These are phyloP conservation scores for Debaryomycetaceae sp. DNA, from an alignment of 1,139 yeast species.

Conservation along the genomic window DNA sequence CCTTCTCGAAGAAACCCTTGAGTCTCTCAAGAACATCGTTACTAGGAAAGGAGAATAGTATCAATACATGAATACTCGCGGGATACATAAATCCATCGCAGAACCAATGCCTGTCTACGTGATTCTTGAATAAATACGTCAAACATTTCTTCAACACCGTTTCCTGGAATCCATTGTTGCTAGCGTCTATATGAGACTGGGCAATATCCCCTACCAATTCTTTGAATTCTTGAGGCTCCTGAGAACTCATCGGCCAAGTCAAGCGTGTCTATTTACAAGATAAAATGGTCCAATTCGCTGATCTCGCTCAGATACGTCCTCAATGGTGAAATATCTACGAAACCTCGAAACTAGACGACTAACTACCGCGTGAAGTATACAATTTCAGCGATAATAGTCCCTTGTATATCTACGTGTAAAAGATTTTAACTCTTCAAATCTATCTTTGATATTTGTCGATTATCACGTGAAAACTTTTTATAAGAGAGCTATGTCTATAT, in stretches of 20 bases:
- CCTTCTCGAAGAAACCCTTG: slow-evolving; percentile 34
- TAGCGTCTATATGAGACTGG: slow-evolving; percentile 21
- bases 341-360: neutral
- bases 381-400: neutral
- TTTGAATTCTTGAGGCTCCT: slow-evolving; percentile 25
- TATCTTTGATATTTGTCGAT: neutral
- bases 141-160: slow-evolving; percentile 23
- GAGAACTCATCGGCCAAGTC: neutral
- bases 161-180: slow-evolving; percentile 24
- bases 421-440: neutral
- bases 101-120: slow-evolving; percentile 44
- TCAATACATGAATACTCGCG: slow-evolving; percentile 50
- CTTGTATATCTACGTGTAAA: neutral
- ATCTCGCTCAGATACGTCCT: neutral
- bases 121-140: slow-evolving; percentile 19
- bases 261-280: neutral
- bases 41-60: slow-evolving; percentile 57
- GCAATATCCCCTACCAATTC: slow-evolving; percentile 18
- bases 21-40: slow-evolving; percentile 41
- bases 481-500: slow-evolving; percentile 47
- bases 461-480: slow-evolving; percentile 10
- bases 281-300: neutral
- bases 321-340: neutral
- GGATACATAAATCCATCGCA: slow-evolving; percentile 50
- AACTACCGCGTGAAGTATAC: neutral